These are phyloP conservation scores for Penicillium goetzii DNA, from an alignment of 495 filamentous ascomycete species.

Conservation along the genomic window DNA sequence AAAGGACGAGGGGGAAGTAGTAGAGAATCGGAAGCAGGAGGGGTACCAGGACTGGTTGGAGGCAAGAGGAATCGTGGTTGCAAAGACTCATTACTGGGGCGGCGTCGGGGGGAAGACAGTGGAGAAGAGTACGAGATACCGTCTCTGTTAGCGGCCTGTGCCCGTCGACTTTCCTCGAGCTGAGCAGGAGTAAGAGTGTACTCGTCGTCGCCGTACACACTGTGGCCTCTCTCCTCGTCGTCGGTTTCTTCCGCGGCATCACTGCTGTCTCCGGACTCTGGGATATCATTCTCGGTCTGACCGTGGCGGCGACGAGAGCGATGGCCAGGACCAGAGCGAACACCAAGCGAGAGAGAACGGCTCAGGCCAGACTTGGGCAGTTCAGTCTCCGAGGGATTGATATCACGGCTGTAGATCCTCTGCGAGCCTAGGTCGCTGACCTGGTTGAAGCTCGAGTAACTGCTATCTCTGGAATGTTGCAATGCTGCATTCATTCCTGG, in stretches of 20 bases:
- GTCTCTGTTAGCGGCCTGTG: slow-evolving; percentile 29
- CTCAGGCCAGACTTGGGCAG: slow-evolving; percentile 44
- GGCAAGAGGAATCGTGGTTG: slow-evolving; percentile 25
- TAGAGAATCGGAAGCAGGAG: slow-evolving; percentile 42
- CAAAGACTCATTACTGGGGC: slow-evolving; percentile 38
- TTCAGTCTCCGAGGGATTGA: slow-evolving; percentile 39
- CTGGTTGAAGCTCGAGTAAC: slow-evolving; percentile 42
- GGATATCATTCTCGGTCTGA: slow-evolving; percentile 28
- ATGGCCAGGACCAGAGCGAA: slow-evolving; percentile 52
- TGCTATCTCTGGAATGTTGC: slow-evolving; percentile 29
- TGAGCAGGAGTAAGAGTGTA: slow-evolving; percentile 48
- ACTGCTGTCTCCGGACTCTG: slow-evolving; percentile 19
- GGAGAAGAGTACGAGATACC: slow-evolving; percentile 9
- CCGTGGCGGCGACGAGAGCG: slow-evolving; percentile 36
- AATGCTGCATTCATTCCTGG: slow-evolving; percentile 38
- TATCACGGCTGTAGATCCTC: slow-evolving; percentile 49
- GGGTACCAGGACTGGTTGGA: slow-evolving; percentile 33
- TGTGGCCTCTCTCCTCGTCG: slow-evolving; percentile 45
- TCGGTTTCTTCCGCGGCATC: slow-evolving; percentile 44
- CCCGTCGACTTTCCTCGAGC: slow-evolving; percentile 42
- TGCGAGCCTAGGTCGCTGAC: slow-evolving; percentile 51
- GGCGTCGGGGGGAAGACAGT: slow-evolving; percentile 19
- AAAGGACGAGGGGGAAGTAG: slow-evolving; percentile 38
- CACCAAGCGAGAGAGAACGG: slow-evolving; percentile 49
- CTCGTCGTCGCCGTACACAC: slow-evolving; percentile 49